Percentiles rank a stretch among this genome's conserved stretches.
Conservation (phyloP, 2,329 filamentous ascomycete species). For the Penicillium palitans region DNA sequence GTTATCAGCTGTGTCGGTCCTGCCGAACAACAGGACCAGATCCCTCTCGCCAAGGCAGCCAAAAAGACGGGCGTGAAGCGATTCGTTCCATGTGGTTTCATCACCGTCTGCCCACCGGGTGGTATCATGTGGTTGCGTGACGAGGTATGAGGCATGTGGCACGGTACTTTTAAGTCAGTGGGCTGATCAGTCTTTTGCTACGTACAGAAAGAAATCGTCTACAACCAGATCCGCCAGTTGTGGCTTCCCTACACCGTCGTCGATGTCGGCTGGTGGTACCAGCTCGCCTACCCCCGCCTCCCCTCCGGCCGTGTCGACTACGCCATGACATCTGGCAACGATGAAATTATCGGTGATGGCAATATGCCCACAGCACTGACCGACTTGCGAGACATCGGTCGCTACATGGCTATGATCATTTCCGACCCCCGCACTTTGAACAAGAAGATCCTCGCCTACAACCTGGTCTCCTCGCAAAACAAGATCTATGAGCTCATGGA, state of each 20-base stretch:
- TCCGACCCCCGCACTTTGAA: constrained; percentile 56
- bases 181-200: constrained; percentile 8
- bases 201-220: constrained; percentile 52
- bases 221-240: constrained; percentile 51
- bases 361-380: constrained; percentile 47
- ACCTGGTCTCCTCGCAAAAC: constrained; percentile 49
- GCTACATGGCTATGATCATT: constrained; percentile 54
- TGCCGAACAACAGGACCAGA: constrained; percentile 43
- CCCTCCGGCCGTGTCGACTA: constrained; percentile 51
- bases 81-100: constrained; percentile 55
- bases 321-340: constrained; percentile 37
- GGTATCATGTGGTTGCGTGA: constrained; percentile 48
- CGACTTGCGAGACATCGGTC: constrained; percentile 56
- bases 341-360: constrained; percentile 50
- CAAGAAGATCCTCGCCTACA: constrained; percentile 52
- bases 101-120: constrained; percentile 48
- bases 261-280: constrained; percentile 62
- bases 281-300: constrained; percentile 48
- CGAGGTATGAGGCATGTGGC: constrained; percentile 30
- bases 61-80: constrained; percentile 53
- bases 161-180: not conserved
- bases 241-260: constrained; percentile 58
- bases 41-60: constrained; percentile 50
- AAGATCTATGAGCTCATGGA: constrained; percentile 52
- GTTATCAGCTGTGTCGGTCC: constrained; percentile 48